These are phyloP conservation scores for Penicillium sp. DNA, from an alignment of 2,329 filamentous ascomycete species.

Conservation along the genomic window DNA sequence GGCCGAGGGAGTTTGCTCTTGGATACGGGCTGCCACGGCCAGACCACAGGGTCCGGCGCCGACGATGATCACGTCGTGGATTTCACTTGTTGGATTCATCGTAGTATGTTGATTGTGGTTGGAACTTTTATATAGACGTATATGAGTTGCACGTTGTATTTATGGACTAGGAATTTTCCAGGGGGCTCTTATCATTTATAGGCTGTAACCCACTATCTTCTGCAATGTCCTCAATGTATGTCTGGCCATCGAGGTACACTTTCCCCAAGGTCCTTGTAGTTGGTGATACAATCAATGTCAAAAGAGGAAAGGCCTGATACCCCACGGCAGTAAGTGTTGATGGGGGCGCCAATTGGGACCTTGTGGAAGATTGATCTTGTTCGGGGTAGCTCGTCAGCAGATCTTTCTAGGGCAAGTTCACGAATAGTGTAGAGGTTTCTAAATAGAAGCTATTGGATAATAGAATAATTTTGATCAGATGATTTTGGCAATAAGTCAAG, in stretches of 20 bases:
- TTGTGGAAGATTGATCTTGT: slow-evolving; percentile 25
- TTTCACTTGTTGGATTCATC: slow-evolving; percentile 17
- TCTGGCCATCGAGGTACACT: slow-evolving; percentile 41
- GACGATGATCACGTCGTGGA: slow-evolving; percentile 70
- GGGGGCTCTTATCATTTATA: background rate
- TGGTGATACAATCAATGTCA: slow-evolving; percentile 11
- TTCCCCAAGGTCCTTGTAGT: slow-evolving; percentile 41
- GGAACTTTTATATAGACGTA: background rate
- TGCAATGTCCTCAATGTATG: slow-evolving; percentile 30
- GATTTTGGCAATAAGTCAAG: background rate
- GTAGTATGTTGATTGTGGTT: background rate
- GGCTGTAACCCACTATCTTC: background rate
- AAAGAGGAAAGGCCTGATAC: slow-evolving; percentile 3
- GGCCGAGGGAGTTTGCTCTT: slow-evolving; percentile 75
- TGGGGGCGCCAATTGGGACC: slow-evolving; percentile 27
- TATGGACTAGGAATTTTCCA: background rate
- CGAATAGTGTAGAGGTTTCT: background rate
- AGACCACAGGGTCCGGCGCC: slow-evolving; percentile 78
- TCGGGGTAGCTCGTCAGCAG: background rate
- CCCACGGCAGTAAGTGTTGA: slow-evolving; percentile 17
- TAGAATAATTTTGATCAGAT: background rate
- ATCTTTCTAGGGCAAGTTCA: too few relatives aligned
- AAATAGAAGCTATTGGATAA: background rate
- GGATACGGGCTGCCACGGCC: slow-evolving; percentile 73
- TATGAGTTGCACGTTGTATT: background rate